A percentile compares a stretch with the other conserved stretches of the same genome.
These are phyloP conservation scores for Stephania yunnanensis DNA, from an alignment of 164 flowering plant species.

Conservation along the genomic window DNA sequence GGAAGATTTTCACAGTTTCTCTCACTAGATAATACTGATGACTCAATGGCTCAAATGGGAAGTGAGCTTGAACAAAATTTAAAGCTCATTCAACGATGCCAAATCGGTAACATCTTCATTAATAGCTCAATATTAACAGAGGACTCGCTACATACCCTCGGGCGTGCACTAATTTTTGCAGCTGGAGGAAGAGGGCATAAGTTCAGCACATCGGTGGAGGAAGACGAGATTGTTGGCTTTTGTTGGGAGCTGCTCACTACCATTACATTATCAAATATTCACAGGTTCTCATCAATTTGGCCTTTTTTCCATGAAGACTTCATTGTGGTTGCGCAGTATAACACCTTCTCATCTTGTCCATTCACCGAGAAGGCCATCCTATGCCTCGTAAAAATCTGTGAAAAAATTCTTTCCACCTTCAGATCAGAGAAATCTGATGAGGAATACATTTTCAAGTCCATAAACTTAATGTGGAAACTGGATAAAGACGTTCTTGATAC, in stretches of 20 bases:
- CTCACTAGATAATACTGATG: conserved; percentile 58
- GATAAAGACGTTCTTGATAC: conserved; percentile 74
- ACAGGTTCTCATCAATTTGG: conserved; percentile 62
- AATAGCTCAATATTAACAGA: conserved; percentile 45
- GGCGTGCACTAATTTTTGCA: conserved; percentile 72
- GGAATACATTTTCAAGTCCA: conserved; percentile 77
- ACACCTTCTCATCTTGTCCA: conserved; percentile 73
- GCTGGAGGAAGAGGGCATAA: conserved; percentile 93
- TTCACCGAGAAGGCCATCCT: conserved; percentile 72
- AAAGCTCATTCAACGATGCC: conserved; percentile 73
- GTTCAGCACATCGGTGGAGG: conserved; percentile 80
- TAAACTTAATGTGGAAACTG: conserved; percentile 73
- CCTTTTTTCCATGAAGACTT: conserved; percentile 66
- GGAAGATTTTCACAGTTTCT: conserved; percentile 65
- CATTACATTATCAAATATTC: conserved; percentile 39
- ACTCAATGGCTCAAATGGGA: conserved; percentile 41
- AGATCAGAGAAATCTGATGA: conserved; percentile 42
- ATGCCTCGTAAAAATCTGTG: conserved; percentile 51
- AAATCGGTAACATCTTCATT: conserved; percentile 60
- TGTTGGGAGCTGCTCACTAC: conserved; percentile 71
- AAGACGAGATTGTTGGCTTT: conserved; percentile 80
- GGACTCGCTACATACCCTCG: conserved; percentile 60
- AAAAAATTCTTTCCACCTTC: conserved; percentile 40
- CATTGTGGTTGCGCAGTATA: conserved; percentile 59
- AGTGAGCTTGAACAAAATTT: conserved; percentile 76